These are phyloP conservation scores for Pseudopithomyces chartarum DNA, from an alignment of 2,329 filamentous ascomycete species.

Conservation along the genomic window DNA sequence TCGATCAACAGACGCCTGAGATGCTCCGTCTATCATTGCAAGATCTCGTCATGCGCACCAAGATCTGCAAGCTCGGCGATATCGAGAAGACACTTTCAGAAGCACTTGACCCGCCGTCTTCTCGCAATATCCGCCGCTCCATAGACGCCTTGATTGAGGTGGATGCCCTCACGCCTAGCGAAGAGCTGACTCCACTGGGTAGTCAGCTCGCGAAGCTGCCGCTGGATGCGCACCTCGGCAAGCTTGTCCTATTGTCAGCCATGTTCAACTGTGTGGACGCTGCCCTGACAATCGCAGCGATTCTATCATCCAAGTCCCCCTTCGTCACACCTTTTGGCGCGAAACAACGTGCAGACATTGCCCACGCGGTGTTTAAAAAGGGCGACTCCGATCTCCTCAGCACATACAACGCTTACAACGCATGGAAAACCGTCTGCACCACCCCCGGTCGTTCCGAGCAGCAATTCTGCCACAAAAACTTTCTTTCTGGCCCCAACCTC, in stretches of 20 bases:
- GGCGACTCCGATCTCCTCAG: conserved; percentile 92
- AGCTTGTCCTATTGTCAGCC: conserved; percentile 83
- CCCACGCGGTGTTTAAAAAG: conserved; percentile 77
- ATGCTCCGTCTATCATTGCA: conserved; percentile 94
- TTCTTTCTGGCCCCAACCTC: conserved; percentile 85
- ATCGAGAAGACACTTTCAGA: conserved; percentile 89
- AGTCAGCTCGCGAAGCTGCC: conserved; percentile 86
- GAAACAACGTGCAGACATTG: conserved; percentile 78
- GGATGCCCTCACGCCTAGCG: conserved; percentile 77
- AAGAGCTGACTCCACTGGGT: conserved; percentile 87
- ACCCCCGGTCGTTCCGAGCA: conserved; percentile 75
- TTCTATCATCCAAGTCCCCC: conserved; percentile 91
- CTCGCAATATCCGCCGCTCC: conserved; percentile 90
- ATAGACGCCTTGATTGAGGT: conserved; percentile 94
- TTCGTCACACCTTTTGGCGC: conserved; percentile 88
- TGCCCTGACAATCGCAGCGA: conserved; percentile 87
- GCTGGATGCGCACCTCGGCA: conserved; percentile 91
- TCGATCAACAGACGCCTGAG: conserved; percentile 92
- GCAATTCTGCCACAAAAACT: conserved; percentile 94
- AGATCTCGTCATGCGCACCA: conserved; percentile 92
- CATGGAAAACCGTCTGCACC: conserved; percentile 84
- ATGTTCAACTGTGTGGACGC: conserved; percentile 93
- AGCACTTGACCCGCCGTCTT: conserved; percentile 86
- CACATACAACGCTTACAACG: conserved; percentile 87
- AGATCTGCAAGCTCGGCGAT: conserved; percentile 93